Evolutionary conservation across 2,329 filamentous ascomycete genomes (phyloP), one percentile per base, ranked within the genome.

Genomic region (Lizonia empirigonia): DNA sequence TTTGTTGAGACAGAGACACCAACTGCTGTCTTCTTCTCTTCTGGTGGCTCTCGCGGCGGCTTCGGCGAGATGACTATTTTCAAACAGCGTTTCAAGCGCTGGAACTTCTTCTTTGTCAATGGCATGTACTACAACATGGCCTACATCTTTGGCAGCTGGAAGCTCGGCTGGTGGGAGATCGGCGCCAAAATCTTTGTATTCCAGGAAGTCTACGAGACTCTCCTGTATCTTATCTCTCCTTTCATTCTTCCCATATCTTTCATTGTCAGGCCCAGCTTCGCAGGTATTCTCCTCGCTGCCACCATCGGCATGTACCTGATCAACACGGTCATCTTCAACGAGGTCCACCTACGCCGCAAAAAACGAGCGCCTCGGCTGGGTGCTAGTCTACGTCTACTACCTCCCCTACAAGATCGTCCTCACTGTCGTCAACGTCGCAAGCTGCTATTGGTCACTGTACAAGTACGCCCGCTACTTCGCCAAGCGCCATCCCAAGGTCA

Each of bases 1-100:
- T 80, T 81, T 37, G 79, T 81, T 15, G 78, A 81, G 55, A 81
- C 79, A 0, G 76, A 79, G 53, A 80, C 78, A 0, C 79, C 78
- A 0, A 61, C 70, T 8, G 70, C 73, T 0, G 63, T 81, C 1
- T 79, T 80, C 55, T 69, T 75, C 45, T 70, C 70, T 20, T 65
- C 68, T 4, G 69, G 73, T 7, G 73, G 70, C 4, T 67, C 65
- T 6, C 70, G 79, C 16, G 79, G 78, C 33, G 79, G 79, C 0
- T 81, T 79, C 45, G 79, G 79, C 8, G 79, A 81, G 59, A 80
- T 78, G 76, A 81, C 78, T 0, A 74, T 81, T n/a, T 80, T 77
- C 64, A 75, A 74, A 50, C 79, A 81, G 59, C 70, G 79, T 1
- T 80, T 81, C 58, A 72, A 73, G 41, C 67, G 78, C 12, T 81